phyloP scores from a whole-genome alignment of 108 stramenopile species.

The Pseudonitzschia delicatissima region DNA sequence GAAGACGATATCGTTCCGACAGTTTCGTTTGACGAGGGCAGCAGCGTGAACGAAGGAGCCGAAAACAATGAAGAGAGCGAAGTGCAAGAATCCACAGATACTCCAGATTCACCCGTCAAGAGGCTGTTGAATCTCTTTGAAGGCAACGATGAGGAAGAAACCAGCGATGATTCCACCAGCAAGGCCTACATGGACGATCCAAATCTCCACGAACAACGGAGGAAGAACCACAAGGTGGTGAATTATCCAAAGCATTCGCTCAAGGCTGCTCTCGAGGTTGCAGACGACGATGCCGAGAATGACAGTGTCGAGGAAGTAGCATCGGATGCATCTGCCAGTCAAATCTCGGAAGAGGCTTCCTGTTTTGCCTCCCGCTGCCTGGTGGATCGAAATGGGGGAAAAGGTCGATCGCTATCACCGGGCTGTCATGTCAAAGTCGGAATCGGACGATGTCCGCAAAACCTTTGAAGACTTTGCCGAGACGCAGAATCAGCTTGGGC shows the following conservation, averaged over 20 bases:
- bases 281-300: not conserved
- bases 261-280: too few relatives aligned
- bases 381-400: slow-evolving; percentile 10
- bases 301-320: not conserved
- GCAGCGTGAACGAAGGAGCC: not conserved
- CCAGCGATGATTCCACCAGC: not conserved
- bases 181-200: not conserved
- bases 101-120: not conserved
- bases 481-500: not conserved
- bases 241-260: too few relatives aligned
- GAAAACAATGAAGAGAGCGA: not conserved
- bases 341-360: not conserved
- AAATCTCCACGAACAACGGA: not conserved
- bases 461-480: not conserved
- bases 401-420: slow-evolving; percentile 4
- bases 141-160: not conserved
- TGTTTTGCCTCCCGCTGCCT: not conserved
- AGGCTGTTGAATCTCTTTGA: not conserved
- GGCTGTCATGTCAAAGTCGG: not conserved
- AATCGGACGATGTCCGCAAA: not conserved
- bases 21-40: not conserved
- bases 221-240: not conserved
- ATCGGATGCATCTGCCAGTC: not conserved
- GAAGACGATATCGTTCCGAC: too few relatives aligned
- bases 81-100: not conserved